These are phyloP conservation scores for Sphagnum contortum DNA, from an alignment of 225 moss, liverwort and hornwort genomes.

Conservation along the genomic window DNA sequence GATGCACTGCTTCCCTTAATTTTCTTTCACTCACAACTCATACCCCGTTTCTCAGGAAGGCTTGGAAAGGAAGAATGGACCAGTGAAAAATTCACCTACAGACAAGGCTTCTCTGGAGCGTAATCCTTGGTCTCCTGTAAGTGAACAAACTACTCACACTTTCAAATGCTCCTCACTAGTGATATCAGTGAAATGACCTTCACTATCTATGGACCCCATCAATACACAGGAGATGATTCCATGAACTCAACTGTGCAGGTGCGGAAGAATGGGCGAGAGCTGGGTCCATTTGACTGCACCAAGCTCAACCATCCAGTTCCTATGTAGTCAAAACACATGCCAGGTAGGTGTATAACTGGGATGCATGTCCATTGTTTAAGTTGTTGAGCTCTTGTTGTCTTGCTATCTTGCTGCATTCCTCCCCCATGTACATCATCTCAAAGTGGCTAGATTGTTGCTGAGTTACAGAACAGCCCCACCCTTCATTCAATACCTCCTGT, in stretches of 20 bases:
- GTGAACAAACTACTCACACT: slow-evolving; percentile 4
- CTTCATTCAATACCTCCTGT: too few relatives aligned
- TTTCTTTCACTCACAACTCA: background rate
- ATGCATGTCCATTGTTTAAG: too few relatives aligned
- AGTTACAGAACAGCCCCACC: too few relatives aligned
- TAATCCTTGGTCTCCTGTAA: slow-evolving; percentile 92
- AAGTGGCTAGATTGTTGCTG: too few relatives aligned
- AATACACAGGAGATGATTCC: background rate
- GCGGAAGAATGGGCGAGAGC: slow-evolving; percentile 30
- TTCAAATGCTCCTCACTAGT: background rate
- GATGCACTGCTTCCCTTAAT: too few relatives aligned
- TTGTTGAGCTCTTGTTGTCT: too few relatives aligned
- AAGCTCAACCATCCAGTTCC: slow-evolving; percentile 18
- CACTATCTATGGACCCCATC: background rate
- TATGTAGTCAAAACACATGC: too few relatives aligned
- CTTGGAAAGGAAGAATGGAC: slow-evolving; percentile 63
- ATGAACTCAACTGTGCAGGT: slow-evolving; percentile 15
- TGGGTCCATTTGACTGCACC: slow-evolving; percentile 55
- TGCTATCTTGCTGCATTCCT: too few relatives aligned
- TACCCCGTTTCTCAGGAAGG: slow-evolving; percentile 36
- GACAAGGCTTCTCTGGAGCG: slow-evolving; percentile 45
- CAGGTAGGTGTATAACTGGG: too few relatives aligned
- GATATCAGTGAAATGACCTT: background rate
- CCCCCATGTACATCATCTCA: too few relatives aligned
- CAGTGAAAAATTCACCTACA: slow-evolving; percentile 80